Conservation (phyloP, 306 rosid species). For the Argentina anserina region DNA sequence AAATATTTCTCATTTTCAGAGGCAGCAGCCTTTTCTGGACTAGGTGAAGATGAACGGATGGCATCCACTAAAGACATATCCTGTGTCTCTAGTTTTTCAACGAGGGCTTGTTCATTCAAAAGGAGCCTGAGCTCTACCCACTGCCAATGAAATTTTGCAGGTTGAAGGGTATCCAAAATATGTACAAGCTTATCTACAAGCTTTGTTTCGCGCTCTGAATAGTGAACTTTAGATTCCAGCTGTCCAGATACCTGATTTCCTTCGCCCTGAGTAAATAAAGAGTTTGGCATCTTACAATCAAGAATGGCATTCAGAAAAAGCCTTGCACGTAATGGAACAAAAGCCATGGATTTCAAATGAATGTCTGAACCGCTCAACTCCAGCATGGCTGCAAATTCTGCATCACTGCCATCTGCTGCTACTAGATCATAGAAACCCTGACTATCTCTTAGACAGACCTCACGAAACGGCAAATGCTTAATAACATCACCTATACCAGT, state of each 20-base stretch:
- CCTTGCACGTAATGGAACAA: constrained; percentile 92
- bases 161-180: constrained; percentile 84
- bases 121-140: constrained; percentile 96
- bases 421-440: constrained; percentile 81
- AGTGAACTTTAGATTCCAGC: constrained; percentile 52
- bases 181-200: constrained; percentile 73
- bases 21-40: constrained; percentile 66
- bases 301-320: constrained; percentile 77
- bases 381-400: constrained; percentile 74
- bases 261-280: constrained; percentile 38
- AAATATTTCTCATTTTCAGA: constrained; percentile 92
- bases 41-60: constrained; percentile 65
- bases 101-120: constrained; percentile 83
- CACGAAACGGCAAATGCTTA: constrained; percentile 86
- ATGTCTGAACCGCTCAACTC: constrained; percentile 74
- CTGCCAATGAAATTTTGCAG: constrained; percentile 97
- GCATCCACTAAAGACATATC: constrained; percentile 71
- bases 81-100: constrained; percentile 60
- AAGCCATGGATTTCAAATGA: constrained; percentile 70
- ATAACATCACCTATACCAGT: constrained; percentile 68
- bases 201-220: constrained; percentile 53
- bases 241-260: constrained; percentile 52
- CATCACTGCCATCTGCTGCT: constrained; percentile 66
- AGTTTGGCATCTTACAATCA: constrained; percentile 77
- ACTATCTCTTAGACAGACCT: constrained; percentile 82